Conservation (phyloP, 495 filamentous ascomycete species). For the Friedmanniomyces simplex region DNA sequence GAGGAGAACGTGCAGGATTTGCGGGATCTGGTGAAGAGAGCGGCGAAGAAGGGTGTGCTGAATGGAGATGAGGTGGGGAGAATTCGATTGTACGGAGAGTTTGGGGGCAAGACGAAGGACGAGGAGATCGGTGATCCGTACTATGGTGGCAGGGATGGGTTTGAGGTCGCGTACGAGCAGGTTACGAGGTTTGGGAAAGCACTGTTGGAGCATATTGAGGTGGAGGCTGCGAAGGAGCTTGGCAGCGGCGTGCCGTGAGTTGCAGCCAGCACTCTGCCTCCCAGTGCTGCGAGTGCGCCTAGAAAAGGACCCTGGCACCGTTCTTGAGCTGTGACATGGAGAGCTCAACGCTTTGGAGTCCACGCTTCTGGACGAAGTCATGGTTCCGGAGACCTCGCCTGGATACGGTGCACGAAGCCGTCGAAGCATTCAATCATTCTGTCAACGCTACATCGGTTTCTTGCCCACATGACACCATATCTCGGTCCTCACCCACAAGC, state of each 20-base stretch:
- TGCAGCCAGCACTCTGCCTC: no score
- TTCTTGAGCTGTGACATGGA: no score
- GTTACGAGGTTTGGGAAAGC: slow-evolving; percentile 66
- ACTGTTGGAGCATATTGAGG: slow-evolving; percentile 45
- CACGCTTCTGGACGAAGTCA: no score
- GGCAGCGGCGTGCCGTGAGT: slow-evolving; percentile 1
- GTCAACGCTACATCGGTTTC: not conserved
- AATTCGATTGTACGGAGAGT: slow-evolving; percentile 80
- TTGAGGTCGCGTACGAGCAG: slow-evolving; percentile 79
- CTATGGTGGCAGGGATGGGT: slow-evolving; percentile 74
- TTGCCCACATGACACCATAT: not conserved
- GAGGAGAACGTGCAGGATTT: slow-evolving; percentile 68
- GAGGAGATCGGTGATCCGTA: slow-evolving; percentile 86
- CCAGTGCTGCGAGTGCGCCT: no score
- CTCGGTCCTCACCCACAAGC: not conserved
- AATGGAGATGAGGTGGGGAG: slow-evolving; percentile 36
- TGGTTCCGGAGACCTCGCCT: no score
- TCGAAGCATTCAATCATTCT: no score
- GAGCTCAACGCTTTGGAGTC: no score
- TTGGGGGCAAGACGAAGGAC: slow-evolving; percentile 48
- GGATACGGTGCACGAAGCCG: no score
- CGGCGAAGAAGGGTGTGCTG: slow-evolving; percentile 41
- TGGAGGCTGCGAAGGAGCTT: slow-evolving; percentile 8
- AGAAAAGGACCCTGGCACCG: no score
- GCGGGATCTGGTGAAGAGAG: slow-evolving; percentile 44